Conservation (phyloP, 2,329 filamentous ascomycete species). For the Fusarium burgessii region DNA sequence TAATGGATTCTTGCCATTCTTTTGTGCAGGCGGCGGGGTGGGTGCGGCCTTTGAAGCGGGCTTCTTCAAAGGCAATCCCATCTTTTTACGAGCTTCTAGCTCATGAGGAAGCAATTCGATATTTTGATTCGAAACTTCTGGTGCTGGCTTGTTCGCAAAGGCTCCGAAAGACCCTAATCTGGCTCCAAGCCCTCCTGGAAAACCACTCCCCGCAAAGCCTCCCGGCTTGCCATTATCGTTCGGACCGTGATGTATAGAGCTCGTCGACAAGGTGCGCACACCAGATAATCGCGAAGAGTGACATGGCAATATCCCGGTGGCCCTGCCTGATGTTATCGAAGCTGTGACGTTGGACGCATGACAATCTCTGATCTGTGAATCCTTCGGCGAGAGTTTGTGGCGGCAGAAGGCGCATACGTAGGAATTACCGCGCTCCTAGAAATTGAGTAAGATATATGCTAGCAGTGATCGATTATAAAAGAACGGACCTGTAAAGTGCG, state of each 20-base stretch:
- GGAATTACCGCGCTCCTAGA: constrained; percentile 53
- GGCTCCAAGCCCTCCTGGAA: constrained; percentile 33
- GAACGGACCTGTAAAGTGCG: constrained; percentile 55
- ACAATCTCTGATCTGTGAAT: constrained; percentile 31
- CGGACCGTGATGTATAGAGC: constrained; percentile 35
- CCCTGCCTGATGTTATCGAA: constrained; percentile 17
- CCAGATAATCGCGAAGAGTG: constrained; percentile 6
- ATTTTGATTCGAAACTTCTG: neutral
- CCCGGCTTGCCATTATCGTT: constrained; percentile 35
- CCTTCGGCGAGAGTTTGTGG: constrained; percentile 45
- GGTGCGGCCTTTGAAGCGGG: constrained; percentile 3
- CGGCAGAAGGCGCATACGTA: constrained; percentile 58
- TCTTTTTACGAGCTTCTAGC: constrained; percentile 50
- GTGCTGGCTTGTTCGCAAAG: constrained; percentile 36
- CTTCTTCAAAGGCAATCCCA: constrained; percentile 38
- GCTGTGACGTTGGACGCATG: constrained; percentile 19
- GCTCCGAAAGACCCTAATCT: constrained; percentile 42
- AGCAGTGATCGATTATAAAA: neutral
- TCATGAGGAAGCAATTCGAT: constrained; percentile 55
- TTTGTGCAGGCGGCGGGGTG: constrained; percentile 3
- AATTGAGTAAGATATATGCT: constrained; percentile 17
- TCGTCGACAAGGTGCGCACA: constrained; percentile 48
- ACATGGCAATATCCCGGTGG: constrained; percentile 4
- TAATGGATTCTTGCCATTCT: constrained; percentile 1
- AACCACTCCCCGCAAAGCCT: constrained; percentile 43